Evolutionary conservation across 179 eudicot species (phyloP).

Genomic region (Actinidia polygama): DNA sequence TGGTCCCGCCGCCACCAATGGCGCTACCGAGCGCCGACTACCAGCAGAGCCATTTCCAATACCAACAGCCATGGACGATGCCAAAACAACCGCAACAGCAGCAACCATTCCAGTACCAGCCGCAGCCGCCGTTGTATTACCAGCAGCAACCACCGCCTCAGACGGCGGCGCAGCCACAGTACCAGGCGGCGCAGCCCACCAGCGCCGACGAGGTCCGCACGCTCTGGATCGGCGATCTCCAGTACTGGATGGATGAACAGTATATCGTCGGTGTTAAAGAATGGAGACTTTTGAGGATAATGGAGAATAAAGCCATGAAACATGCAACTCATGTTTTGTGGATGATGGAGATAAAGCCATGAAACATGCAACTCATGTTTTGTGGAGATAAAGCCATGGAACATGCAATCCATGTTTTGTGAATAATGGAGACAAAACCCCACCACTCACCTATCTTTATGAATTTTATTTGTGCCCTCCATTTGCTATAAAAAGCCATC

Average conservation of each 20-base stretch:
- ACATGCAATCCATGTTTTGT: too few relatives aligned
- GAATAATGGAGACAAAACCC: too few relatives aligned
- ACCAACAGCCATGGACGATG: slow-evolving; percentile 25
- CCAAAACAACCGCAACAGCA: slow-evolving; percentile 31
- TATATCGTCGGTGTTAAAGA: slow-evolving; percentile 63
- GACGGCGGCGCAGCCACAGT: slow-evolving; percentile 30
- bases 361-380: too few relatives aligned
- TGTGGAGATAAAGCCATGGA: too few relatives aligned
- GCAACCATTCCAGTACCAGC: slow-evolving; percentile 32
- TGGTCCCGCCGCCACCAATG: slow-evolving; percentile 35
- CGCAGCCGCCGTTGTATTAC: slow-evolving; percentile 30
- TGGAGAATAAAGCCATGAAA: too few relatives aligned
- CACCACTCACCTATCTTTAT: too few relatives aligned
- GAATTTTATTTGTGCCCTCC: too few relatives aligned
- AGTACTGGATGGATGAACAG: slow-evolving; percentile 87
- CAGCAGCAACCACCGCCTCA: slow-evolving; percentile 42
- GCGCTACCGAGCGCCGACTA: slow-evolving; percentile 21
- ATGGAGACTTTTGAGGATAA: too few relatives aligned
- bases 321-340: too few relatives aligned
- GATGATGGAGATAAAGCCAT: too few relatives aligned
- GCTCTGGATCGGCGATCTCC: slow-evolving; percentile 95
- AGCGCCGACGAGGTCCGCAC: slow-evolving; percentile 67
- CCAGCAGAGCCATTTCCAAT: slow-evolving; percentile 24
- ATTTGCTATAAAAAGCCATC: too few relatives aligned
- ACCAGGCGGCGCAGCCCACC: slow-evolving; percentile 33